Evolutionary conservation across 805 yeast species (phyloP).

Genomic region (Cyberlindnera galapagoensis): DNA sequence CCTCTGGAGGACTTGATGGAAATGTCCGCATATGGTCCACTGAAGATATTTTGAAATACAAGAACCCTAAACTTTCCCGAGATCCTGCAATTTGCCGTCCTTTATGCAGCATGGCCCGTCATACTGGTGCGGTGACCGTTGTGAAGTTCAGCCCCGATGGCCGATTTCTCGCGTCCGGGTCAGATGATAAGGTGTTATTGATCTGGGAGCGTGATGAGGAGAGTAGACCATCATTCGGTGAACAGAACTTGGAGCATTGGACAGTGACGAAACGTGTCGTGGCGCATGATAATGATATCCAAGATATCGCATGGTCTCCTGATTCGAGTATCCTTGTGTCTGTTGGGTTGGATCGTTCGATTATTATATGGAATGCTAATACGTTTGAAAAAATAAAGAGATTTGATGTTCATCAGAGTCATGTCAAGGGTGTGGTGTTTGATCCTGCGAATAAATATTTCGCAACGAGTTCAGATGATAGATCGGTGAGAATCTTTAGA

Average conservation of each 20-base stretch:
- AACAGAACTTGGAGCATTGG: conserved; percentile 85
- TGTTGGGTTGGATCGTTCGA: conserved; percentile 90
- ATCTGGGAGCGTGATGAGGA: conserved; percentile 91
- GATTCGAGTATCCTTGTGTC: conserved; percentile 86
- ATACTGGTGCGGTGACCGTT: conserved; percentile 94
- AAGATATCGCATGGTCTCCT: conserved; percentile 97
- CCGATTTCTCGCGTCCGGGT: conserved; percentile 85
- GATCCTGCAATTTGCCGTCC: conserved; percentile 42
- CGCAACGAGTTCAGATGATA: conserved; percentile 94
- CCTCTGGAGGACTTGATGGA: conserved; percentile 93
- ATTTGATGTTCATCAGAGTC: conserved; percentile 89
- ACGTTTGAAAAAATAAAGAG: conserved; percentile 87
- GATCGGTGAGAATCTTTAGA: conserved; percentile 82
- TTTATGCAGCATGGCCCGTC: conserved; percentile 86
- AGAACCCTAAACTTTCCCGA: conserved; percentile 17
- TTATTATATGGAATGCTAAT: conserved; percentile 88
- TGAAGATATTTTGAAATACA: conserved; percentile 40
- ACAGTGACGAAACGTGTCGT: conserved; percentile 85
- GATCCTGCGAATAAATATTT: conserved; percentile 98
- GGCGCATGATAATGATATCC: conserved; percentile 97
- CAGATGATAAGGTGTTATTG: conserved; percentile 86
- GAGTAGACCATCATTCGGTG: conserved; percentile 57
- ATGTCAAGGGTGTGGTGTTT: conserved; percentile 93
- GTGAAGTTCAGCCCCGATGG: conserved; percentile 93
- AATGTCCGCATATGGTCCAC: conserved; percentile 86